A percentile compares a stretch with the other conserved stretches of the same genome.
Conservation (phyloP, 495 filamentous ascomycete species). For the Xylaria cubensis region DNA sequence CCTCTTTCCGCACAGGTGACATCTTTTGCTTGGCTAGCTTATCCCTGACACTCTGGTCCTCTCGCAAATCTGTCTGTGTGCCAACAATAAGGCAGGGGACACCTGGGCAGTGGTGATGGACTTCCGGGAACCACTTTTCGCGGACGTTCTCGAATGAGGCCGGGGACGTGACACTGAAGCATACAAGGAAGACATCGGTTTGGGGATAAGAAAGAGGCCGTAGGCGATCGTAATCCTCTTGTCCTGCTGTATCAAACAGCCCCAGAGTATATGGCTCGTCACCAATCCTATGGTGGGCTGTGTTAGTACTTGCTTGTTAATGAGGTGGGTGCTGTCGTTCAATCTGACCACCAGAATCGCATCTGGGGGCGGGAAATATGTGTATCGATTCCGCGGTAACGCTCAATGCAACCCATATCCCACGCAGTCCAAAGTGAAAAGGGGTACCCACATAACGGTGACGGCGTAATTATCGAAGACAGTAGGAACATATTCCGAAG, state of each 20-base stretch:
- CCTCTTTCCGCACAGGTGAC: conserved; percentile 86
- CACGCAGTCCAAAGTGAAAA: conserved; percentile 4
- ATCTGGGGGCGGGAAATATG: conserved; percentile 2
- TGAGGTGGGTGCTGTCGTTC: not conserved
- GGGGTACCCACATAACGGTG: conserved; percentile 88
- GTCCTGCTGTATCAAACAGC: conserved; percentile 97
- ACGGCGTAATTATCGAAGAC: conserved; percentile 99
- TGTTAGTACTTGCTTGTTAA: conserved; percentile 32
- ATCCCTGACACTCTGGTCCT: conserved; percentile 85
- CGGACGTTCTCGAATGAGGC: conserved; percentile 98
- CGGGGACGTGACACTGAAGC: conserved; percentile 98
- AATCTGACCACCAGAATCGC: not conserved
- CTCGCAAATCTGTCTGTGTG: conserved; percentile 94
- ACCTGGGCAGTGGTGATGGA: conserved; percentile 97
- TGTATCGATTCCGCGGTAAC: not conserved
- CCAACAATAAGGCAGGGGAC: conserved; percentile 98
- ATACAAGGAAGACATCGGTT: conserved; percentile 98
- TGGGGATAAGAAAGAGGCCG: conserved; percentile 97
- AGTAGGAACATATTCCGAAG: conserved; percentile 98
- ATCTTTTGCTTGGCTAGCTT: conserved; percentile 96
- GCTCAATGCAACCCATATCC: not conserved
- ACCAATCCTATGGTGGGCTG: conserved; percentile 75
- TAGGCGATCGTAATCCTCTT: conserved; percentile 98
- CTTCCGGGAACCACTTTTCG: conserved; percentile 99
- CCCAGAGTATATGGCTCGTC: conserved; percentile 98